Percentiles rank a stretch among this genome's conserved stretches.
Evolutionary conservation across 805 yeast species (phyloP).

Genomic region (Yarrowia sp.): DNA sequence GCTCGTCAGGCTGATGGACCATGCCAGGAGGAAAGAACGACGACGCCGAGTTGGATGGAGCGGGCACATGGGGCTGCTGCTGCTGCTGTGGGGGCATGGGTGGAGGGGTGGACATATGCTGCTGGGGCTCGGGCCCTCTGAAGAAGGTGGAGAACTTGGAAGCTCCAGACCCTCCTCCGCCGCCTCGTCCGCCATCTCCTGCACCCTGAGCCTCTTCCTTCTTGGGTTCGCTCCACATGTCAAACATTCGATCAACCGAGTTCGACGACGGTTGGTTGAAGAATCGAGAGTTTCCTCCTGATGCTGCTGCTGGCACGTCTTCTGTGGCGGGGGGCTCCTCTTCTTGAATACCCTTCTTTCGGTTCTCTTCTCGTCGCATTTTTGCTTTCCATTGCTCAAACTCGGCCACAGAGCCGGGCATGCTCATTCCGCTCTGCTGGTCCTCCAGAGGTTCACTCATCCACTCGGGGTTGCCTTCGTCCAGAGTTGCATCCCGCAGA

Average conservation of each 20-base stretch:
- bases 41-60: neutral
- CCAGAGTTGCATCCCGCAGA: constrained; percentile 4
- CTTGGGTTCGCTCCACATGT: constrained; percentile 90
- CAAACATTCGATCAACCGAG: constrained; percentile 84
- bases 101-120: neutral
- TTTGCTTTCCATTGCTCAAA: constrained; percentile 34
- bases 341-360: constrained; percentile 10
- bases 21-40: constrained; percentile 6
- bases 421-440: constrained; percentile 3
- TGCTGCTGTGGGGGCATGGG: constrained; percentile 17
- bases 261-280: constrained; percentile 9
- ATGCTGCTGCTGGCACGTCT: neutral
- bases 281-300: constrained; percentile 9
- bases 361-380: constrained; percentile 15
- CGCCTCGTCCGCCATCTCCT: neutral
- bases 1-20: constrained; percentile 6
- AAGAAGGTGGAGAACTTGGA: constrained; percentile 25
- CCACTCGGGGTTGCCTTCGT: constrained; percentile 20
- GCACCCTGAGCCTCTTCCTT: constrained; percentile 43
- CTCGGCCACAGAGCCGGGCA: constrained; percentile 29
- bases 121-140: constrained; percentile 23
- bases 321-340: neutral
- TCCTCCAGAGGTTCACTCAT: constrained; percentile 22
- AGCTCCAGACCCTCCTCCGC: neutral
- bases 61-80: neutral